Evolutionary conservation across 768 basidiomycete genomes (phyloP).

Genomic region (Amanita pallidorosea): DNA sequence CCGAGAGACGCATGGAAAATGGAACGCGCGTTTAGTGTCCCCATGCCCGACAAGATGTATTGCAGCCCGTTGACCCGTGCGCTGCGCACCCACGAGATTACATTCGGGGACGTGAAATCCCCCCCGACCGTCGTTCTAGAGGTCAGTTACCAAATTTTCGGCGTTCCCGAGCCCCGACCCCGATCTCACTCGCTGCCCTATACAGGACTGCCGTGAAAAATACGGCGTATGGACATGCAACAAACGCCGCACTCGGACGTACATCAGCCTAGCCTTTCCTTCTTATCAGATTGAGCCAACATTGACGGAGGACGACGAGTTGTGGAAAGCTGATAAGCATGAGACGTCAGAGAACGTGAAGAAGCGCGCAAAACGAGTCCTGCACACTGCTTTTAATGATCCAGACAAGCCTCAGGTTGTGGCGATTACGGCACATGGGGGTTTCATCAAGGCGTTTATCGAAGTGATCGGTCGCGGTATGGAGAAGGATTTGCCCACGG

Average conservation of each 20-base stretch:
- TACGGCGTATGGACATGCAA: slow-evolving; percentile 66
- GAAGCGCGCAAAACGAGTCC: slow-evolving; percentile 34
- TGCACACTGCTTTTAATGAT: slow-evolving; percentile 44
- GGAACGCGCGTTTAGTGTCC: slow-evolving; percentile 33
- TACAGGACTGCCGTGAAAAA: slow-evolving; percentile 55
- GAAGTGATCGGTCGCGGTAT: slow-evolving; percentile 28
- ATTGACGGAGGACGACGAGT: slow-evolving; percentile 53
- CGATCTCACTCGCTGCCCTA: neutral
- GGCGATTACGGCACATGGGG: slow-evolving; percentile 58
- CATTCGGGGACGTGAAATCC: slow-evolving; percentile 31
- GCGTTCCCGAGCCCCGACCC: too few relatives aligned
- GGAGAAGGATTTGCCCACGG: slow-evolving; percentile 41
- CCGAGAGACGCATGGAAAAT: slow-evolving; percentile 35
- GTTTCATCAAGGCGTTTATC: slow-evolving; percentile 48
- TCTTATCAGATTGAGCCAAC: slow-evolving; percentile 42
- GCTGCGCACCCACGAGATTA: slow-evolving; percentile 41
- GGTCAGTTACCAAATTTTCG: slow-evolving; percentile 20
- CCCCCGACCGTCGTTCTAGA: slow-evolving; percentile 38
- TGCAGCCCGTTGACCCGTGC: slow-evolving; percentile 60
- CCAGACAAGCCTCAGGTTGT: slow-evolving; percentile 36
- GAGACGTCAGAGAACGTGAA: slow-evolving; percentile 41
- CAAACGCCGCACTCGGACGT: slow-evolving; percentile 37
- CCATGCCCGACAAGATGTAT: slow-evolving; percentile 45
- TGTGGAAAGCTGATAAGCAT: slow-evolving; percentile 45
- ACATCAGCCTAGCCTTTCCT: slow-evolving; percentile 40